Conservation (phyloP, 192 early-diverging fungal genomes). For the Entrophospora sp. region DNA sequence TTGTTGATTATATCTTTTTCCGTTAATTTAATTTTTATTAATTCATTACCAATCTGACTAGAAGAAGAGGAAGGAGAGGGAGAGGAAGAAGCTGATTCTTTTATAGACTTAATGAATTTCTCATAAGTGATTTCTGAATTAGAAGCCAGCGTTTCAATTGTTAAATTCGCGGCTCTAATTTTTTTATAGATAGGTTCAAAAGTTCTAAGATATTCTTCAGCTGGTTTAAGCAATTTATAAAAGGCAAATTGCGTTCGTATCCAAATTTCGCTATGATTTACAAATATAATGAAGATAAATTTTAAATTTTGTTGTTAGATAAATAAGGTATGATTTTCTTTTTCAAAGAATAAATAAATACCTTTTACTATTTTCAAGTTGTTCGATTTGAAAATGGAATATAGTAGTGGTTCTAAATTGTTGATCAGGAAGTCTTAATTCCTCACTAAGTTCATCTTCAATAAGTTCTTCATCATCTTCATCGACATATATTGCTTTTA, state of each 20-base stretch:
- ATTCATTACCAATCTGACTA: background rate
- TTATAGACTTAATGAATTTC: slow-evolving; percentile 6
- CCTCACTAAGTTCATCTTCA: slow-evolving; percentile 17
- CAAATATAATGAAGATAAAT: too few species aligned
- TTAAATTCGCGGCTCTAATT: slow-evolving; percentile 17
- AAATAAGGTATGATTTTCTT: background rate
- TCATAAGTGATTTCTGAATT: slow-evolving; percentile 14
- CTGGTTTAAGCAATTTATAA: slow-evolving; percentile 20
- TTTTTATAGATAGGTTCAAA: slow-evolving; percentile 20
- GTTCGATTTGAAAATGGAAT: slow-evolving; percentile 22
- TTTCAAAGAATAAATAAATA: background rate
- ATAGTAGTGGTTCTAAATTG: slow-evolving; percentile 18
- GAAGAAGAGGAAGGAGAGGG: background rate
- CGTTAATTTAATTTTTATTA: slow-evolving; percentile 9
- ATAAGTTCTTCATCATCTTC: slow-evolving; percentile 12
- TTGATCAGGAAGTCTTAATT: background rate
- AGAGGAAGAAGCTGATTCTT: background rate
- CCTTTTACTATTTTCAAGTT: slow-evolving; percentile 2
- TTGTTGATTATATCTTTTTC: slow-evolving; percentile 21
- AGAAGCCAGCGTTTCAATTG: background rate
- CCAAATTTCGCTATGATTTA: slow-evolving; percentile 29
- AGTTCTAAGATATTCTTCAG: slow-evolving; percentile 4
- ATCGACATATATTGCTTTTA: slow-evolving; percentile 33
- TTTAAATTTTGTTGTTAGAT: background rate
- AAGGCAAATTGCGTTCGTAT: slow-evolving; percentile 22